phyloP scores from a whole-genome alignment of 2,329 filamentous ascomycete species.

The Exophiala xenobiotica region DNA sequence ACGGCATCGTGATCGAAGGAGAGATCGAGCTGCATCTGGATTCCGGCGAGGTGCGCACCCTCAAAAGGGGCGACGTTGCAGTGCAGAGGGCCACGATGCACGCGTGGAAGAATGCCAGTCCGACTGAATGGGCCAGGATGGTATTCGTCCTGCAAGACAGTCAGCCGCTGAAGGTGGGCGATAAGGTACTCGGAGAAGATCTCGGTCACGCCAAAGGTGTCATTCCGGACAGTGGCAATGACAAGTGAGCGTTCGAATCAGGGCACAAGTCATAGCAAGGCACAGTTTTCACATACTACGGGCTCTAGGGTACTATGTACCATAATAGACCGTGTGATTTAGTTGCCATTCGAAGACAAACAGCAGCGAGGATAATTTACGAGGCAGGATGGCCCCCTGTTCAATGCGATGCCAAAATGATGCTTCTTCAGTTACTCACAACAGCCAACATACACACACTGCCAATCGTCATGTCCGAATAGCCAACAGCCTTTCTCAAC shows the following conservation, averaged over 20 bases:
- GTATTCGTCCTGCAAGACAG: conserved; percentile 17
- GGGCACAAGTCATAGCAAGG: too few relatives aligned
- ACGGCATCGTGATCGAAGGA: conserved; percentile 55
- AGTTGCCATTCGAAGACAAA: too few relatives aligned
- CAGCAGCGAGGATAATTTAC: too few relatives aligned
- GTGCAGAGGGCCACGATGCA: conserved; percentile 50
- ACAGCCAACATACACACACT: too few relatives aligned
- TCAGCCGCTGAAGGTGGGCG: conserved; percentile 2
- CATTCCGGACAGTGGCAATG: conserved; percentile 2
- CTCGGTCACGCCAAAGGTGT: conserved; percentile 11
- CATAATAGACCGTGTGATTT: too few relatives aligned
- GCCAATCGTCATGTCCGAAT: too few relatives aligned
- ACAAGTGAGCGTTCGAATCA: background rate
- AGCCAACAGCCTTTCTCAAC: too few relatives aligned
- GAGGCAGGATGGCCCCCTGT: too few relatives aligned
- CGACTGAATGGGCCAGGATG: conserved; percentile 15
- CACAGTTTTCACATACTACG: too few relatives aligned
- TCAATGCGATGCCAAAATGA: too few relatives aligned
- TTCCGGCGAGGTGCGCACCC: conserved; percentile 45
- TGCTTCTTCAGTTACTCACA: too few relatives aligned
- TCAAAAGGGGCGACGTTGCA: conserved; percentile 53
- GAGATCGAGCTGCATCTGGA: conserved; percentile 52
- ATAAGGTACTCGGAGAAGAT: conserved; percentile 10
- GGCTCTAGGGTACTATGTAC: too few relatives aligned
- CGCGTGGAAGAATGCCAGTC: conserved; percentile 40